These are phyloP conservation scores for Chaetomium tenue DNA, from an alignment of 495 filamentous ascomycete species.

Conservation along the genomic window DNA sequence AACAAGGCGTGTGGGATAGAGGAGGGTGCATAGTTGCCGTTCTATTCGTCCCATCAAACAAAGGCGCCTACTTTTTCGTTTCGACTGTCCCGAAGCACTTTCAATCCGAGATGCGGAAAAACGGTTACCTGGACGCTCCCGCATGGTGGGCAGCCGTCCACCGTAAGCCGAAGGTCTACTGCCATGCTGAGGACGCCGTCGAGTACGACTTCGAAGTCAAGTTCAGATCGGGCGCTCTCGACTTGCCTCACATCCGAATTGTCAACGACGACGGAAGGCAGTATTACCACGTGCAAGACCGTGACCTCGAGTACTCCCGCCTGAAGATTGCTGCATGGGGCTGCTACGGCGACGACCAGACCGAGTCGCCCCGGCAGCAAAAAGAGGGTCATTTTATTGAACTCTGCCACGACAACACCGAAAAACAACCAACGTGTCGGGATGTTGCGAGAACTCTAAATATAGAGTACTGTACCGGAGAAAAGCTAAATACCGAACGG, in stretches of 20 bases:
- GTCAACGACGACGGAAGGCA: background rate
- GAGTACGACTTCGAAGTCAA: background rate
- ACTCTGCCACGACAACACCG: background rate
- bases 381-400: background rate
- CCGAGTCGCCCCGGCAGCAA: background rate
- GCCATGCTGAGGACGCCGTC: constrained; percentile 1
- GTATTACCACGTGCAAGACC: background rate
- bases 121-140: background rate
- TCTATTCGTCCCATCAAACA: background rate
- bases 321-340: background rate
- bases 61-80: background rate
- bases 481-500: background rate
- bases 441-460: background rate
- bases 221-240: background rate
- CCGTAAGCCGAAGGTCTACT: background rate
- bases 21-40: background rate
- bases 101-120: background rate
- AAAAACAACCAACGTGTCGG: background rate
- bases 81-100: background rate
- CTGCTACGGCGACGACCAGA: constrained; percentile 1
- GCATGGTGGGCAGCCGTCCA: background rate
- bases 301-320: background rate
- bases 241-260: background rate
- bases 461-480: background rate
- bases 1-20: background rate